Evolutionary conservation across 306 rosid species (phyloP).

Genomic region (Quercus dentata): DNA sequence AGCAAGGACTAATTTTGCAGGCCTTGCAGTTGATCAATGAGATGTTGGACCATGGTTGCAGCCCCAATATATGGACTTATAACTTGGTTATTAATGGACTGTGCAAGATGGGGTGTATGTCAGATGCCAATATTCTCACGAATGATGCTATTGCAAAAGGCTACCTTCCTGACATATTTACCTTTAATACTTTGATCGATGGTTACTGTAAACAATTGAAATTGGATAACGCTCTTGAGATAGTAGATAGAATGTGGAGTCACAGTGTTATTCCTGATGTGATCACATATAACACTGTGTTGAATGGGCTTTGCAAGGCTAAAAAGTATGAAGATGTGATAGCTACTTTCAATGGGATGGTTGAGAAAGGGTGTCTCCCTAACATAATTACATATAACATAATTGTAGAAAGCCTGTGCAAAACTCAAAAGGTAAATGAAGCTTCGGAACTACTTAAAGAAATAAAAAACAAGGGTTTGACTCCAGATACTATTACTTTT

Average conservation of each 20-base stretch:
- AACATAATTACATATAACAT: slow-evolving; percentile 69
- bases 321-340: slow-evolving; percentile 55
- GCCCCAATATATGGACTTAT: slow-evolving; percentile 73
- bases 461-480: slow-evolving; percentile 54
- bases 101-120: slow-evolving; percentile 87
- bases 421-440: slow-evolving; percentile 55
- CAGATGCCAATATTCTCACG: slow-evolving; percentile 65
- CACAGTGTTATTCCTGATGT: slow-evolving; percentile 87
- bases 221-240: slow-evolving; percentile 60
- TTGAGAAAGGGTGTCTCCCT: slow-evolving; percentile 64
- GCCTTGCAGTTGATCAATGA: slow-evolving; percentile 80
- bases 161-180: slow-evolving; percentile 76
- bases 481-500: slow-evolving; percentile 65
- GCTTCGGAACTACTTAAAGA: slow-evolving; percentile 62
- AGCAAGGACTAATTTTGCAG: slow-evolving; percentile 70
- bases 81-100: slow-evolving; percentile 75
- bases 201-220: slow-evolving; percentile 75
- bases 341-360: slow-evolving; percentile 64
- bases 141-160: slow-evolving; percentile 72
- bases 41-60: slow-evolving; percentile 69
- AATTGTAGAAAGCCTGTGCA: slow-evolving; percentile 78
- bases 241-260: slow-evolving; percentile 64
- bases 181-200: slow-evolving; percentile 82
- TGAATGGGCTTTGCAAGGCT: slow-evolving; percentile 92
- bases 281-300: slow-evolving; percentile 74